Conservation (phyloP, 805 yeast genomes). For the Kluyveromyces lactis region DNA sequence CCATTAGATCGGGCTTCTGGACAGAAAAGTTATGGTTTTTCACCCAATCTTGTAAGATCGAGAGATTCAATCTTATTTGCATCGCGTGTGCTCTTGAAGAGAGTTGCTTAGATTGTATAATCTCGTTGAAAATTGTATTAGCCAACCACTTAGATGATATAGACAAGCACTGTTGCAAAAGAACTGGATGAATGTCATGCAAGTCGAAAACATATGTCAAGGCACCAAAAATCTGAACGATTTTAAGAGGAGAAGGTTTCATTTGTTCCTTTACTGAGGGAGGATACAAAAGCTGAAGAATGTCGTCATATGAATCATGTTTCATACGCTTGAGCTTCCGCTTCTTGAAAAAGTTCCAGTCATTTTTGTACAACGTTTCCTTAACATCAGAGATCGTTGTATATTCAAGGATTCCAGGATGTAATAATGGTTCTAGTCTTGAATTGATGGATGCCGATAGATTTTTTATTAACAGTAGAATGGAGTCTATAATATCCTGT, state of each 20-base stretch:
- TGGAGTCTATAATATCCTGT: constrained; percentile 47
- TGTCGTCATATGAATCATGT: constrained; percentile 53
- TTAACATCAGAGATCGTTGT: constrained; percentile 78
- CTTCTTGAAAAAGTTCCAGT: constrained; percentile 51
- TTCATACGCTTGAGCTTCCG: constrained; percentile 21
- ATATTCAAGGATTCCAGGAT: constrained; percentile 63
- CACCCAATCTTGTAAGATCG: constrained; percentile 90
- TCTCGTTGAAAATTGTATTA: constrained; percentile 60
- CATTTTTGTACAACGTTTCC: constrained; percentile 66
- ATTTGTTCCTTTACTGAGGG: constrained; percentile 74
- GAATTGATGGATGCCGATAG: constrained; percentile 58
- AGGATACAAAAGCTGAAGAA: constrained; percentile 70
- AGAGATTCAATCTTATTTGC: constrained; percentile 79
- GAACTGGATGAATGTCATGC: constrained; percentile 69
- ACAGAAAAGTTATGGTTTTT: constrained; percentile 35
- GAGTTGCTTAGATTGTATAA: constrained; percentile 56
- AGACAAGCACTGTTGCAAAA: constrained; percentile 71
- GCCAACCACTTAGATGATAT: constrained; percentile 75
- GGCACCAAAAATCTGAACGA: constrained; percentile 84
- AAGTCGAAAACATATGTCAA: constrained; percentile 75
- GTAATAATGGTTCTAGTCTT: constrained; percentile 48
- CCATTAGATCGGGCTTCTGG: constrained; percentile 29
- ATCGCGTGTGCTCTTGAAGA: constrained; percentile 78
- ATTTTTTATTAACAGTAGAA: constrained; percentile 58
- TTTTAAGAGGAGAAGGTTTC: constrained; percentile 81